phyloP scores from a whole-genome alignment of 1,284 basidiomycete genomes.

The Xanthoconium separans region DNA sequence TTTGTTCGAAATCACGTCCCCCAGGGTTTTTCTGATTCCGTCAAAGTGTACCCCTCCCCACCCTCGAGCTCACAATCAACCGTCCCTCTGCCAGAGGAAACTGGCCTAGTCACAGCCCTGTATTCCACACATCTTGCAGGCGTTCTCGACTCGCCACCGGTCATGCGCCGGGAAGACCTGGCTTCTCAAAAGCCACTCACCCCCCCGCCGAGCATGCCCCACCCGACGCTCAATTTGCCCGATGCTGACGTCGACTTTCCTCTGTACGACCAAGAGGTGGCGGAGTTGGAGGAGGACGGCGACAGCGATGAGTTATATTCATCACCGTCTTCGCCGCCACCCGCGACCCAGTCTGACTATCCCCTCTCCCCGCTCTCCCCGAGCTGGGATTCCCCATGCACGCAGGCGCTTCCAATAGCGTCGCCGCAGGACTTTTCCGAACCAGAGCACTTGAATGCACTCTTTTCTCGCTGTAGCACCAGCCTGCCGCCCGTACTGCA shows the following conservation, averaged over 20 bases:
- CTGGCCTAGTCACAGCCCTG: slow-evolving; percentile 14
- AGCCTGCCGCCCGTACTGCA: slow-evolving; percentile 12
- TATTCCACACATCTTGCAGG: slow-evolving; percentile 25
- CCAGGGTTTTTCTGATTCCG: slow-evolving; percentile 19
- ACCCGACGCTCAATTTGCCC: slow-evolving; percentile 36
- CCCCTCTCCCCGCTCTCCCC: slow-evolving; percentile 40
- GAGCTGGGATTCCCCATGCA: slow-evolving; percentile 24
- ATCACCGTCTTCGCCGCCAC: slow-evolving; percentile 18
- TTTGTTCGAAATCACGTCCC: slow-evolving; percentile 18
- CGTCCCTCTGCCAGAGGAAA: slow-evolving; percentile 35
- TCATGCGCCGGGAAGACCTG: slow-evolving; percentile 33
- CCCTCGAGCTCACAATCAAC: slow-evolving; percentile 38
- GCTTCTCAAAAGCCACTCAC: slow-evolving; percentile 36
- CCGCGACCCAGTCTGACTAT: slow-evolving; percentile 11
- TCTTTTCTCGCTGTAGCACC: slow-evolving; percentile 19
- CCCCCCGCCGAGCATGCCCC: slow-evolving; percentile 44
- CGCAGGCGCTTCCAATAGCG: slow-evolving; percentile 13
- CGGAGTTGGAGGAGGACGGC: slow-evolving; percentile 17
- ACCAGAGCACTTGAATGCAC: slow-evolving; percentile 16
- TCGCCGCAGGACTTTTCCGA: slow-evolving; percentile 20
- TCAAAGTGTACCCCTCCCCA: slow-evolving; percentile 37
- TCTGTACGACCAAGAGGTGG: slow-evolving; percentile 11
- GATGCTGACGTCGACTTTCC: slow-evolving; percentile 24
- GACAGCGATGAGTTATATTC: slow-evolving; percentile 23
- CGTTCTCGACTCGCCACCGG: slow-evolving; percentile 35